A percentile compares a stretch with the other conserved stretches of the same genome.
phyloP scores from a whole-genome alignment of 169 alveolate species.

The Plasmodium coatneyi region DNA sequence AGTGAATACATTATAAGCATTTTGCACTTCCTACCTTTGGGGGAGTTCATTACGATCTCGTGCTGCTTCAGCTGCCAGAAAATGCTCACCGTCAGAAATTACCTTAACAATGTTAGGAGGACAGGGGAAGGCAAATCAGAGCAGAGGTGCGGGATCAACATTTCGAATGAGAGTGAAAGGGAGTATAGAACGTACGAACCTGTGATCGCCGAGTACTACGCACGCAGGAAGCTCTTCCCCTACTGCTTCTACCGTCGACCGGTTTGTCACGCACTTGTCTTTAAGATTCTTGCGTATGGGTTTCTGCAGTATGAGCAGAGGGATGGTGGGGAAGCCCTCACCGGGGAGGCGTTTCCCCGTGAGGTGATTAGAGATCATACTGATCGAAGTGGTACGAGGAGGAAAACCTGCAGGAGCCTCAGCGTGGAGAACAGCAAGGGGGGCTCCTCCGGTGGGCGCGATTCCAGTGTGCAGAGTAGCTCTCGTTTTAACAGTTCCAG shows the following conservation, averaged over 20 bases:
- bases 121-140: background rate
- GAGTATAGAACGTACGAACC: constrained; percentile 40
- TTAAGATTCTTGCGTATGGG: constrained; percentile 44
- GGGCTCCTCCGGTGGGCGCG: background rate
- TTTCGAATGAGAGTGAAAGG: background rate
- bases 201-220: constrained; percentile 12
- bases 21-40: constrained; percentile 28
- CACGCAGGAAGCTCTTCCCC: constrained; percentile 40
- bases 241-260: constrained; percentile 41
- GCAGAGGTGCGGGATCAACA: background rate
- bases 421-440: constrained; percentile 44
- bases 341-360: background rate
- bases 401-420: constrained; percentile 21
- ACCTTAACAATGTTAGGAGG: background rate
- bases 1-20: constrained; percentile 55
- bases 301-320: constrained; percentile 47
- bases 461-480: background rate
- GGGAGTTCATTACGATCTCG: constrained; percentile 59
- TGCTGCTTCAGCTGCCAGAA: constrained; percentile 65
- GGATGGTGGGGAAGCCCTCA: background rate
- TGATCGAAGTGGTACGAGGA: background rate
- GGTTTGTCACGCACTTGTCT: constrained; percentile 32
- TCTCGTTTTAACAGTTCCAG: constrained; percentile 57
- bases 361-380: background rate
- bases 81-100: constrained; percentile 18